Percentiles rank a stretch among this genome's conserved stretches.
Conservation (phyloP, 208 protist genomes). For the Strigomonas galati region DNA sequence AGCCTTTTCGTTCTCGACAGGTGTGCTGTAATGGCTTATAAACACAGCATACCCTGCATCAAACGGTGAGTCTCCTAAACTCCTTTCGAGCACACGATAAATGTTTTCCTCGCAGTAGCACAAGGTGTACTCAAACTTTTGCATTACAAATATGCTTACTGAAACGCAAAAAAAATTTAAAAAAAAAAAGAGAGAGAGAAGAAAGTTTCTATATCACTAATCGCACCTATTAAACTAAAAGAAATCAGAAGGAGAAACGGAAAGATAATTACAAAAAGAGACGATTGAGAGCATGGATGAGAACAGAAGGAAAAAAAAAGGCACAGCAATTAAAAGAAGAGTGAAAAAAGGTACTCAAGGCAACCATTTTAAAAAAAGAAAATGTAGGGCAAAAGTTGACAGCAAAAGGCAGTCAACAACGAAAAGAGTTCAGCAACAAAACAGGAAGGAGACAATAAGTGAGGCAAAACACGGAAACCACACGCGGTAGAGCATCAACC, state of each 20-base stretch:
- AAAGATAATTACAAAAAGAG: neutral
- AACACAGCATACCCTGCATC: neutral
- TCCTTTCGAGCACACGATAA: neutral
- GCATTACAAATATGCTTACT: neutral
- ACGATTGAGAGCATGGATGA: neutral
- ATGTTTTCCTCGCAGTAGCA: slow-evolving; percentile 10
- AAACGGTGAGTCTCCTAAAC: neutral
- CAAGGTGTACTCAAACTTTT: neutral
- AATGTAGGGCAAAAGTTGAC: no score
- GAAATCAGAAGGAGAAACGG: neutral
- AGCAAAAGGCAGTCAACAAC: no score
- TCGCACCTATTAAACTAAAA: neutral
- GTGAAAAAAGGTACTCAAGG: no score
- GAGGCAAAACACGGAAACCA: no score
- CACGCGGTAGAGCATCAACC: no score
- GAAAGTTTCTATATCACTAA: neutral
- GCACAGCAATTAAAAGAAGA: no score
- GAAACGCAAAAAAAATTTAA: neutral
- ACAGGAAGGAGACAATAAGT: no score
- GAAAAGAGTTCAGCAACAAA: no score
- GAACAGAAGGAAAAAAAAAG: neutral
- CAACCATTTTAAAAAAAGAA: no score
- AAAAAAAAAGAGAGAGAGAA: neutral
- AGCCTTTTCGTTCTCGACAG: neutral
- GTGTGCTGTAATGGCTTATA: neutral